Percentiles rank a stretch among this genome's conserved stretches.
Evolutionary conservation across 768 basidiomycete genomes (phyloP).

Genomic region (Kwoniella botswanensis): DNA sequence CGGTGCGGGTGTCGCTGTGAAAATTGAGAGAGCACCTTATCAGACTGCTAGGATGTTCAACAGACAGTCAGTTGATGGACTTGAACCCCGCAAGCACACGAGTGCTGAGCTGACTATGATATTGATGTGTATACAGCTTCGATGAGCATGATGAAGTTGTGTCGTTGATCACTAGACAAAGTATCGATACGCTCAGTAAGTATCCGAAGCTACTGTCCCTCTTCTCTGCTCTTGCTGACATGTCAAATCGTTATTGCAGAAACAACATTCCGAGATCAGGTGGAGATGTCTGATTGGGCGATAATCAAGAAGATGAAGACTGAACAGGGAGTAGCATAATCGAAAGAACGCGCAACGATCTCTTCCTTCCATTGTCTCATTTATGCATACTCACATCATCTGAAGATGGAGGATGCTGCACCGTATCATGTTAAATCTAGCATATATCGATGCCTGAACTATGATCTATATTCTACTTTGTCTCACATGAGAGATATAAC

Average conservation of each 20-base stretch:
- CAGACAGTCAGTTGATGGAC: slow-evolving; percentile 67
- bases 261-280: slow-evolving; percentile 81
- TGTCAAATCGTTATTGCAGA: slow-evolving; percentile 60
- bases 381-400: background rate
- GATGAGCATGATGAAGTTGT: slow-evolving; percentile 89
- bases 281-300: slow-evolving; percentile 87
- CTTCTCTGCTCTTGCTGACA: slow-evolving; percentile 13
- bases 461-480: too few species aligned
- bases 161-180: slow-evolving; percentile 86
- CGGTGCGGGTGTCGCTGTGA: slow-evolving; percentile 96
- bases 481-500: too few species aligned
- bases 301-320: slow-evolving; percentile 70
- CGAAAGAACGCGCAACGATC: background rate
- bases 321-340: slow-evolving; percentile 48
- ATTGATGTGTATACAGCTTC: slow-evolving; percentile 41
- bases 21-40: slow-evolving; percentile 97
- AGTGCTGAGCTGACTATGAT: background rate
- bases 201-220: background rate
- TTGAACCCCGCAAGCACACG: background rate
- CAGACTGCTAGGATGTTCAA: slow-evolving; percentile 95
- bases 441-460: too few species aligned
- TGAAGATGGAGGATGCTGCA: background rate
- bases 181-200: slow-evolving; percentile 92
- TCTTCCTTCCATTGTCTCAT: background rate
- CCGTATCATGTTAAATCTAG: background rate